Evolutionary conservation across 108 stramenopile species (phyloP).

Genomic region (Cyclotella atomus): DNA sequence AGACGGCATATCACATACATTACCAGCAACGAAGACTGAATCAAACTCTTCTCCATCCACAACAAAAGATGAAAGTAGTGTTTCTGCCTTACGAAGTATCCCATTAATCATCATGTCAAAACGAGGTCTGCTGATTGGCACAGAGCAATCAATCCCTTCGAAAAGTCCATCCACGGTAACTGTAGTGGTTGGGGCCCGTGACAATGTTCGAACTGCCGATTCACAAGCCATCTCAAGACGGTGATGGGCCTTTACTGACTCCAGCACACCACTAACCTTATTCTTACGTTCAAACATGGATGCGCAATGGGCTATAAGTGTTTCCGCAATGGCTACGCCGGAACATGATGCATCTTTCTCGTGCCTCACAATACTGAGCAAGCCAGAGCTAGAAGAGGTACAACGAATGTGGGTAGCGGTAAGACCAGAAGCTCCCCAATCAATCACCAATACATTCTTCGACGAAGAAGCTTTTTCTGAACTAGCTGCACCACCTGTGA

Average conservation of each 20-base stretch:
- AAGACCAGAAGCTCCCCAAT: conserved; percentile 74
- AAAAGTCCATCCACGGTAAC: conserved; percentile 74
- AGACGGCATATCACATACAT: conserved; percentile 58
- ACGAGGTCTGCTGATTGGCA: conserved; percentile 67
- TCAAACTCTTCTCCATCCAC: conserved; percentile 47
- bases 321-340: conserved; percentile 34
- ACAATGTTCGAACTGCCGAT: conserved; percentile 63
- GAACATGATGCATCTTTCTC: conserved; percentile 43
- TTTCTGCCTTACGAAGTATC: conserved; percentile 61
- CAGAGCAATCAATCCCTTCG: conserved; percentile 83
- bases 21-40: conserved; percentile 66
- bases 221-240: conserved; percentile 73
- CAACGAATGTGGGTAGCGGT: conserved; percentile 55
- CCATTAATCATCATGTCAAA: conserved; percentile 72
- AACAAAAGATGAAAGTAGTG: conserved; percentile 33
- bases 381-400: conserved; percentile 31
- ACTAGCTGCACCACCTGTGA: conserved; percentile 24
- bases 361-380: conserved; percentile 36
- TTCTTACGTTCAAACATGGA: conserved; percentile 77
- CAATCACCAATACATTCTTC: conserved; percentile 62
- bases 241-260: conserved; percentile 66
- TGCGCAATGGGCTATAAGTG: conserved; percentile 62
- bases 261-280: conserved; percentile 62
- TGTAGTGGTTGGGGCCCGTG: conserved; percentile 58
- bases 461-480: conserved; percentile 22